phyloP scores from a whole-genome alignment of 2,329 filamentous ascomycete species.

The Neocucurbitaria cava region DNA sequence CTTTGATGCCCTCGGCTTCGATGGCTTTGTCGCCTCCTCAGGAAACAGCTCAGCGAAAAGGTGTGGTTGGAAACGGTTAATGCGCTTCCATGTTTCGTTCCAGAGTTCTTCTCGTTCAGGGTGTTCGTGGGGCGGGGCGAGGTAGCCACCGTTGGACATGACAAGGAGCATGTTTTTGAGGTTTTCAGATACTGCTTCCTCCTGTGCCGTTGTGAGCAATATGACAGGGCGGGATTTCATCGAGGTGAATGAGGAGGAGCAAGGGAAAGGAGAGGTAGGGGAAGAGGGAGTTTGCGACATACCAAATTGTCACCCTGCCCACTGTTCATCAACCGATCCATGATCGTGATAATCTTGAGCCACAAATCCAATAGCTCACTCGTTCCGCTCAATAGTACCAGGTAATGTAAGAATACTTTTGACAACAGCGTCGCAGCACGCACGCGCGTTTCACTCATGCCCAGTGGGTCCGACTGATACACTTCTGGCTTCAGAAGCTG shows the following conservation, averaged over 20 bases:
- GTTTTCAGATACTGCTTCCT: slow-evolving; percentile 93
- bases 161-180: slow-evolving; percentile 96
- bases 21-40: slow-evolving; percentile 47
- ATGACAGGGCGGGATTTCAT: background rate
- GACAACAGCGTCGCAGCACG: slow-evolving; percentile 89
- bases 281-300: slow-evolving; percentile 50
- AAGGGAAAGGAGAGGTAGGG: no score
- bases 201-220: slow-evolving; percentile 57
- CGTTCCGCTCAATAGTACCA: slow-evolving; percentile 82
- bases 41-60: slow-evolving; percentile 68
- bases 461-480: slow-evolving; percentile 85
- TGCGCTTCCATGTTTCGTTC: slow-evolving; percentile 66
- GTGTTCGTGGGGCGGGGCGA: slow-evolving; percentile 70
- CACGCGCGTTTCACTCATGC: slow-evolving; percentile 95
- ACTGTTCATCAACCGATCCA: slow-evolving; percentile 96
- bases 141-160: slow-evolving; percentile 87
- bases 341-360: slow-evolving; percentile 89
- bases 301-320: slow-evolving; percentile 89
- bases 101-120: slow-evolving; percentile 62
- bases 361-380: slow-evolving; percentile 91
- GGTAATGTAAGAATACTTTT: slow-evolving; percentile 94
- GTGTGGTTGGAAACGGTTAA: slow-evolving; percentile 66
- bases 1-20: slow-evolving; percentile 25
- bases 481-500: slow-evolving; percentile 92
- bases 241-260: background rate